Base-by-base conservation (phyloP, 345 rosid species). In the Populus ilicifolia region DNA sequence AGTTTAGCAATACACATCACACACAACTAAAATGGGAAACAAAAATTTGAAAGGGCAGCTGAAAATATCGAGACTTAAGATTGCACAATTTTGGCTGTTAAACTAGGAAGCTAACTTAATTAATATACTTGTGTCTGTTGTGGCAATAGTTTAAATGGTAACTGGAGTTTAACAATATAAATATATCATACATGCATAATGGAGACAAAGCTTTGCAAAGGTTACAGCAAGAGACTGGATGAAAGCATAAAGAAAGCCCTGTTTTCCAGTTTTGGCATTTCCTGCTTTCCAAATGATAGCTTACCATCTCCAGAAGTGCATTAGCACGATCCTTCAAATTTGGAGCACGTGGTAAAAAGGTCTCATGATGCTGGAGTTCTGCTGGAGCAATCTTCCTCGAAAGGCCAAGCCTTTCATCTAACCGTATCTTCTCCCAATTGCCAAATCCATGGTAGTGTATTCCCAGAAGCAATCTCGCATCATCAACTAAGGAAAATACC, bases 301-400 rank as follows among this genome's bases (percentile, higher is more conserved):
- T 54, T 88, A 96, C 99, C 97, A 96, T 91, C 84, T 96, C 99
- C 79, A 96, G 77, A 75, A 96, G 98, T n/a, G 98, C 93, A 85
- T 90, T 91, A 70, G 98, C 98, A 78, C 99, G 98, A 83, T 96
- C 99, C 85, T 88, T 92, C 85, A 96, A 82, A 81, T 96, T 96
- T 39, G 99, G 99, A 29, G 98, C 99, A 77, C 99, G 97, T 6
- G 99, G 98, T 69, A 96, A 84, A 85, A 96, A 96, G 63, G 99
- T 96, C 88, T 96, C 99, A 75, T 96, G 99, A 84, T 96, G 99
- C 54, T 96, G 99, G 77, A 96, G 97, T 86, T 92, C 99, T 17
- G 79, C 98, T 30, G 99, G 99, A 84, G 99, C 99, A 84, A 96
- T 89, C 93, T 96, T 96, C 86, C 92, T 96, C 0, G 85, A 79